A percentile compares a stretch with the other conserved stretches of the same genome.
These are phyloP conservation scores for Penicillium angulare DNA, from an alignment of 495 filamentous ascomycete species.

Conservation along the genomic window DNA sequence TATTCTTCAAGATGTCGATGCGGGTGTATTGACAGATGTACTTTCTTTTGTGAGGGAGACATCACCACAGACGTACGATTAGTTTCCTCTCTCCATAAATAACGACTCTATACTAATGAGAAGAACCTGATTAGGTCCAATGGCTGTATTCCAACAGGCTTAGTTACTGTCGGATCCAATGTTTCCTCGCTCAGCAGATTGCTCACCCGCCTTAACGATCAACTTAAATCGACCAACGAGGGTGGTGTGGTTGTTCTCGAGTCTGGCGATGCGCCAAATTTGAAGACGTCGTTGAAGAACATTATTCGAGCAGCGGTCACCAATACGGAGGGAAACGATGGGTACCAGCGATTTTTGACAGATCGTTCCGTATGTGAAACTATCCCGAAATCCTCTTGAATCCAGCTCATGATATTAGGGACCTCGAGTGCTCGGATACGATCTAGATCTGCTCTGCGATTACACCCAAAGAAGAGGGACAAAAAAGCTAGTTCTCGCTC, in stretches of 20 bases:
- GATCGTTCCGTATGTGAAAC: constrained; percentile 51
- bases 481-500: constrained; percentile 67
- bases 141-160: constrained; percentile 68
- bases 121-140: constrained; percentile 36
- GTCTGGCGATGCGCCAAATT: constrained; percentile 74
- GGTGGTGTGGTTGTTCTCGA: constrained; percentile 66
- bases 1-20: constrained; percentile 42
- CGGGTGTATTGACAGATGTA: constrained; percentile 65
- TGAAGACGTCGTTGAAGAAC: constrained; percentile 80
- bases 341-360: constrained; percentile 43
- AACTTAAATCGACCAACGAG: constrained; percentile 45
- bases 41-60: constrained; percentile 59
- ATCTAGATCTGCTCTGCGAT: constrained; percentile 76
- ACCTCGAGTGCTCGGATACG: constrained; percentile 81
- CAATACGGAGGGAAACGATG: constrained; percentile 49
- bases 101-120: constrained; percentile 12
- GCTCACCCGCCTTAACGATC: constrained; percentile 61
- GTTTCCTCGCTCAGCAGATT: constrained; percentile 74
- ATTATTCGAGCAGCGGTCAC: constrained; percentile 70
- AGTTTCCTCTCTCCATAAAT: background rate
- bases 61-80: constrained; percentile 42
- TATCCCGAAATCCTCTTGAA: background rate
- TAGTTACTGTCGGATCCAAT: constrained; percentile 85
- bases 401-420: constrained; percentile 42
- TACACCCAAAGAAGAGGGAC: constrained; percentile 56